Evolutionary conservation across 306 rosid species (phyloP).

Genomic region (Dalbergia cultrata): DNA sequence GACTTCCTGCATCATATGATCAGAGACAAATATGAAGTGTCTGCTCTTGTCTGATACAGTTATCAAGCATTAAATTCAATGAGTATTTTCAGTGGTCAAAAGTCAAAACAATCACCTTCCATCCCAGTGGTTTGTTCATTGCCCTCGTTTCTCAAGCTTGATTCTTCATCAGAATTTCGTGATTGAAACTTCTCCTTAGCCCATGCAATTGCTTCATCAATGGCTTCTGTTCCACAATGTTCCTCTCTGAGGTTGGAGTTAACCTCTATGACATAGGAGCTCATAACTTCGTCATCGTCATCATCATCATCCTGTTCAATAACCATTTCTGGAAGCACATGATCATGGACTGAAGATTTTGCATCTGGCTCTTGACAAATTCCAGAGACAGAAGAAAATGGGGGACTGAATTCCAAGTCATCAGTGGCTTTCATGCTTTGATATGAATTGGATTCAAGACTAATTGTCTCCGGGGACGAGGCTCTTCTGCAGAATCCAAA

Average conservation of each 20-base stretch:
- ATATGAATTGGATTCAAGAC: conserved; percentile 69
- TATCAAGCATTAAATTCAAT: conserved; percentile 1
- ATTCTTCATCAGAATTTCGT: conserved; percentile 62
- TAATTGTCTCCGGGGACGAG: conserved; percentile 79
- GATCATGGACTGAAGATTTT: conserved; percentile 57
- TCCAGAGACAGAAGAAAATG: conserved; percentile 77
- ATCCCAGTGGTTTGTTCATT: conserved; percentile 51
- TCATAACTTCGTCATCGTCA: conserved; percentile 79
- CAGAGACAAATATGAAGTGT: conserved; percentile 21
- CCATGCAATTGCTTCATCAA: conserved; percentile 98
- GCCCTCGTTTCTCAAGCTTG: conserved; percentile 49
- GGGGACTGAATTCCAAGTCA: conserved; percentile 74
- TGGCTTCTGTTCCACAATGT: conserved; percentile 60
- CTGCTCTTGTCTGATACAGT: conserved; percentile 12
- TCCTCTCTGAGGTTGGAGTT: conserved; percentile 69
- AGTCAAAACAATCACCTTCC: conserved; percentile 59
- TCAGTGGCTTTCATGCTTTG: conserved; percentile 66
- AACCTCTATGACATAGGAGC: conserved; percentile 93
- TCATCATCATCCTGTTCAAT: conserved; percentile 58
- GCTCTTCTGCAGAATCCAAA: conserved; percentile 64
- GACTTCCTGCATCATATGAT: conserved; percentile 50
- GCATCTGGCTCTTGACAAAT: conserved; percentile 67
- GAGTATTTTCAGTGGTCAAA: conserved; percentile 7
- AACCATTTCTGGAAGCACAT: conserved; percentile 52
- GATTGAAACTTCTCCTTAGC: conserved; percentile 84